Evolutionary conservation across 768 basidiomycete species (phyloP).

Genomic region (Heimioporus sp.): DNA sequence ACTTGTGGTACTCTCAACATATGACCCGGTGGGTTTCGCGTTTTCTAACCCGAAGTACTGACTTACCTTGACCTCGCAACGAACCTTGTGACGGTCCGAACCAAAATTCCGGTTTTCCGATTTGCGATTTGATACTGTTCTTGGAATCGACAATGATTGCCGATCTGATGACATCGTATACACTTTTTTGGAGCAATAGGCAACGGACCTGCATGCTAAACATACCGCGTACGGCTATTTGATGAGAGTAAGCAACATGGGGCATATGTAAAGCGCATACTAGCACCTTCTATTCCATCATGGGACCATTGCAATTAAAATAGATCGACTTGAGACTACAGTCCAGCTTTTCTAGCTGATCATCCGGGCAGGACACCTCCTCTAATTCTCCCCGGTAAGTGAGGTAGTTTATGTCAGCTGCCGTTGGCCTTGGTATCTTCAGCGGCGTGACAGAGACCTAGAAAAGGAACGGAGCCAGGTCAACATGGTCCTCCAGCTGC

Average conservation of each 20-base stretch:
- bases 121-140: conserved; percentile 32
- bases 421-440: conserved; percentile 21
- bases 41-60: neutral
- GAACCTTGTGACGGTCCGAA: conserved; percentile 30
- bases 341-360: conserved; percentile 29
- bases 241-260: neutral
- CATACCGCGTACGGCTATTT: conserved; percentile 25
- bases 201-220: conserved; percentile 26
- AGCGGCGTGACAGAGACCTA: conserved; percentile 14
- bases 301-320: conserved; percentile 17
- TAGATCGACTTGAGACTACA: conserved; percentile 23
- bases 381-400: conserved; percentile 28
- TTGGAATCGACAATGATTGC: neutral
- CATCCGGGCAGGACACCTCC: conserved; percentile 25
- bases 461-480: too few relatives aligned
- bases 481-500: too few relatives aligned
- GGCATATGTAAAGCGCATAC: too few relatives aligned
- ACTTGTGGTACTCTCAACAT: conserved; percentile 36
- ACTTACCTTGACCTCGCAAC: conserved; percentile 35
- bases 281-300: neutral
- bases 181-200: conserved; percentile 32
- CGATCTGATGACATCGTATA: neutral
- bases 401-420: conserved; percentile 24
- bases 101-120: conserved; percentile 33
- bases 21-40: conserved; percentile 27